Percentiles rank a stretch among this genome's conserved stretches.
Evolutionary conservation across 2,329 filamentous ascomycete species (phyloP).

Genomic region (Aspergillus tamarii): DNA sequence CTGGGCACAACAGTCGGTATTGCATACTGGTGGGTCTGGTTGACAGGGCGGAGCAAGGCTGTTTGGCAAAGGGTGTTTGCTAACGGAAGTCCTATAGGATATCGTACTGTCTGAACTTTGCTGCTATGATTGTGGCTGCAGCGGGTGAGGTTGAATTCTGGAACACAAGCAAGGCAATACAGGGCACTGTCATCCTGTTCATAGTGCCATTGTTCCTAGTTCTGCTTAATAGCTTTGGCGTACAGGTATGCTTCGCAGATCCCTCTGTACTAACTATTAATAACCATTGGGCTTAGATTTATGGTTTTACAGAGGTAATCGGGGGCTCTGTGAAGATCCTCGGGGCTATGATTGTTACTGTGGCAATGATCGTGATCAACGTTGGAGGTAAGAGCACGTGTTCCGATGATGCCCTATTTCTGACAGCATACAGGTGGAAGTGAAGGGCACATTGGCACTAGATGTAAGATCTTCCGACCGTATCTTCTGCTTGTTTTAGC

Average conservation of each 20-base stretch:
- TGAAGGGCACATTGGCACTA: conserved; percentile 16
- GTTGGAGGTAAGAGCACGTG: conserved; percentile 20
- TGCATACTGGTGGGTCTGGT: conserved; percentile 35
- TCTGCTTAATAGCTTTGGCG: conserved; percentile 23
- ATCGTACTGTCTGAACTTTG: conserved; percentile 34
- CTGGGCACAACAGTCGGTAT: conserved; percentile 39
- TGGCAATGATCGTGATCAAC: conserved; percentile 26
- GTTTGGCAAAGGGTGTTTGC: background rate
- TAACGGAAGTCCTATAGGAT: conserved; percentile 21
- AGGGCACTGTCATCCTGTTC: conserved; percentile 27
- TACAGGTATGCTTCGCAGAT: conserved; percentile 17
- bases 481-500: background rate
- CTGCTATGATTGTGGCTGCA: conserved; percentile 31
- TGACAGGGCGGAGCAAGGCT: background rate
- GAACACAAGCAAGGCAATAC: conserved; percentile 24
- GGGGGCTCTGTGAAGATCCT: conserved; percentile 27
- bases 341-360: conserved; percentile 19
- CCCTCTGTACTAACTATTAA: background rate
- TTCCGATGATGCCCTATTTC: background rate
- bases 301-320: conserved; percentile 27
- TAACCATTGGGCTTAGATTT: conserved; percentile 18
- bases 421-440: conserved; percentile 8
- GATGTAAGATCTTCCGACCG: conserved; percentile 8
- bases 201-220: conserved; percentile 25
- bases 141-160: conserved; percentile 33